Percentiles rank a stretch among this genome's conserved stretches.
Conservation (phyloP, 225 moss, liverwort and hornwort species). For the Sphagnum contortum region DNA sequence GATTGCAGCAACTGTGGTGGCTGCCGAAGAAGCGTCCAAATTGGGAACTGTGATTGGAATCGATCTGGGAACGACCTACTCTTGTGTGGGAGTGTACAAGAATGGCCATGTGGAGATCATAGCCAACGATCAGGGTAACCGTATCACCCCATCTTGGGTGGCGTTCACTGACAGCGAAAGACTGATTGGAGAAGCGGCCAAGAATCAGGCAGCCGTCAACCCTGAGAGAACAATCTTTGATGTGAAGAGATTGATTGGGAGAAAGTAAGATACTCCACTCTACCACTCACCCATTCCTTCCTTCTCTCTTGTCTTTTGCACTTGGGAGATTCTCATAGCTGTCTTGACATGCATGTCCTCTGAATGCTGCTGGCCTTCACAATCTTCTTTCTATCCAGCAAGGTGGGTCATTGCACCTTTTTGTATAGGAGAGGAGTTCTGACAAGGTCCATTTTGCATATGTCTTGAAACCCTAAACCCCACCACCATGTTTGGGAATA, state of each 20-base stretch:
- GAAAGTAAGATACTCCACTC: not conserved
- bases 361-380: no score
- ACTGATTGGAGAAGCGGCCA: conserved; percentile 32
- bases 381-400: no score
- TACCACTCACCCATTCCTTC: no score
- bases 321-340: no score
- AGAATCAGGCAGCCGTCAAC: conserved; percentile 23
- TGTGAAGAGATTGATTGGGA: conserved; percentile 2
- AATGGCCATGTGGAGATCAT: conserved; percentile 25
- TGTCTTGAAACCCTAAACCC: no score
- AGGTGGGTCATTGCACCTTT: no score
- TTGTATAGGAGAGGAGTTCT: no score
- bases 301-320: no score
- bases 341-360: no score
- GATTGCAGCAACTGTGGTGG: not conserved
- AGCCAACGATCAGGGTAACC: conserved; percentile 6
- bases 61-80: conserved; percentile 33
- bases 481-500: no score
- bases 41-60: conserved; percentile 20
- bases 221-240: conserved; percentile 16
- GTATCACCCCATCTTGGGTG: conserved; percentile 25
- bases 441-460: no score
- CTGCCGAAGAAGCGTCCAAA: not conserved
- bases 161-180: conserved; percentile 36
- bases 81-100: conserved; percentile 29